Base-by-base conservation (phyloP, 139 green algal species). In the Eudorina sp. region DNA sequence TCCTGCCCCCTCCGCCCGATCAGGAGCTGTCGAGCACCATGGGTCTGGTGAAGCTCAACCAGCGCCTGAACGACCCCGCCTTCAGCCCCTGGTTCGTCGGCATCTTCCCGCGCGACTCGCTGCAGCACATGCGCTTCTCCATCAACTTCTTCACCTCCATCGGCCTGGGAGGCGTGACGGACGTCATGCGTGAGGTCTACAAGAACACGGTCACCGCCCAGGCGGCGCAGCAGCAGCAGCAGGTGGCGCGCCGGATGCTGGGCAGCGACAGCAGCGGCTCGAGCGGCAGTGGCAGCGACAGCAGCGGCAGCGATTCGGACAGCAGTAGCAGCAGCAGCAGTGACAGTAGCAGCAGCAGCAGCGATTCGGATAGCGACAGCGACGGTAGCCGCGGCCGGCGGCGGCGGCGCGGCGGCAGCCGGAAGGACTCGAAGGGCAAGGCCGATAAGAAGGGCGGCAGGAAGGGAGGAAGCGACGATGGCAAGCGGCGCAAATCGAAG, bases 91-190 rank as follows among this genome's bases (percentile, higher is more conserved):
- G 90, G 89, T 97, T 97, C 85, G 88, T 85, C 1, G 97, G 97
- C 70, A 85, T 99, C n/a, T 99, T 99, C 93, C 98, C 98, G 27
- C 94, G 94, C 64, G 95, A 97, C 86, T 90, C 84, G 31, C 89
- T 90, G 85, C 81, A 85, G 64, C 97, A 99, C 95, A 97, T 99
- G 94, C 94, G 98, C 80, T 99, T 99, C 93, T 85, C 95, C 90
- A 99, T 99, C 96, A 99, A 99, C 94, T 99, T 99, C 92, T 99
- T 99, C 95, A 99, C 97, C 27, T 98, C 96, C 53, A 99, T 99
- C 89, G 98, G 98, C 38, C 95, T 99, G 77, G 98, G 98, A 31
- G 97, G 96, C 55, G 92, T 99, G 27, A 99, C 98, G 4, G 98
- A 99, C 87, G 78, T 83, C 64, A 95, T 99, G 95, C 96, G 98